Evolutionary conservation across 352 stramenopile species (phyloP).

Genomic region (Phytophthora multivora): DNA sequence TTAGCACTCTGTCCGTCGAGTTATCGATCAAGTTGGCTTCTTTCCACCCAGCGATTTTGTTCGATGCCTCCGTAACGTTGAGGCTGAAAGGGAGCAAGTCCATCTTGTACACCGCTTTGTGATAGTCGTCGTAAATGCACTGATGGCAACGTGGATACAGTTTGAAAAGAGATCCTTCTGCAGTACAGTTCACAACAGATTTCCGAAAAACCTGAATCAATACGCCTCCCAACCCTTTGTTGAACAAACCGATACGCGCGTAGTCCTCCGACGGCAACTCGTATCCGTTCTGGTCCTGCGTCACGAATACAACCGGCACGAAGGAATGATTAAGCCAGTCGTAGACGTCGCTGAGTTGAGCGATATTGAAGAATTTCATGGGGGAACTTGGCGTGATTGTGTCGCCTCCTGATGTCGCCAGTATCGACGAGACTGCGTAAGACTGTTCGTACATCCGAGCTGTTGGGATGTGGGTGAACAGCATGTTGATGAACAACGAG

Average conservation of each 20-base stretch:
- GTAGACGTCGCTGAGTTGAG: conserved; percentile 40
- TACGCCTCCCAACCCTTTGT: conserved; percentile 44
- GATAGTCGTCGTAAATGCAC: no score
- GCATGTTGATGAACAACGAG: conserved; percentile 44
- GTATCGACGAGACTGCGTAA: conserved; percentile 32
- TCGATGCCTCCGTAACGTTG: no score
- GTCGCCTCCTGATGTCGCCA: conserved; percentile 44
- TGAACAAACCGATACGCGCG: conserved; percentile 37
- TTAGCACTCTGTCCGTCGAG: background rate
- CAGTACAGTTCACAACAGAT: no score
- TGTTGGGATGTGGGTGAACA: conserved; percentile 49
- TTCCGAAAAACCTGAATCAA: conserved; percentile 22
- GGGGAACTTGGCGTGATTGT: conserved; percentile 39
- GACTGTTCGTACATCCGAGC: conserved; percentile 36
- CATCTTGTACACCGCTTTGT: no score
- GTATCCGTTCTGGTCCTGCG: conserved; percentile 45
- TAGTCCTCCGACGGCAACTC: conserved; percentile 30
- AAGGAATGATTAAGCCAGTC: conserved; percentile 47
- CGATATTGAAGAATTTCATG: conserved; percentile 57
- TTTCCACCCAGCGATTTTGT: no score
- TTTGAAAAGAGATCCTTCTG: no score
- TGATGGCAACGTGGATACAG: no score
- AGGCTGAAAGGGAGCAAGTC: no score
- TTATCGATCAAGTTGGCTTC: background rate
- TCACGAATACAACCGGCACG: conserved; percentile 51